Evolutionary conservation across 2,329 filamentous ascomycete species (phyloP).

Genomic region (Penicillium hesseltinei): DNA sequence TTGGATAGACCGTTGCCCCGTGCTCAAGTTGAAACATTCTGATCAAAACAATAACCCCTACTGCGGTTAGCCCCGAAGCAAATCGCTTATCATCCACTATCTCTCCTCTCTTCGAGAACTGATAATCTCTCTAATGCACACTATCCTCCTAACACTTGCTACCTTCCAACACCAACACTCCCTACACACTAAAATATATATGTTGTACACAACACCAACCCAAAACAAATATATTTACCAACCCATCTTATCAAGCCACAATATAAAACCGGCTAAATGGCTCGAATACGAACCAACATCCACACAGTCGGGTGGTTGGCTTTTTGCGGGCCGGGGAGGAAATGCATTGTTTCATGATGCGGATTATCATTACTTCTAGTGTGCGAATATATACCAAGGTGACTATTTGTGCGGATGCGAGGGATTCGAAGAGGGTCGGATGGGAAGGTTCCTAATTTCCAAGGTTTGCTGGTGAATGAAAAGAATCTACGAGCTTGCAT

Average conservation of each 20-base stretch:
- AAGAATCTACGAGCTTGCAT: constrained; percentile 14
- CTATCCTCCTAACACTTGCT: too few species aligned
- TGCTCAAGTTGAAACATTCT: neutral
- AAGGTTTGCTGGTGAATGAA: constrained; percentile 9
- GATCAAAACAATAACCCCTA: neutral
- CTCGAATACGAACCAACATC: too few species aligned
- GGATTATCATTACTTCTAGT: neutral
- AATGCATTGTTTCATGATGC: constrained; percentile 20
- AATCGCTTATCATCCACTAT: neutral
- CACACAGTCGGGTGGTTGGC: constrained; percentile 15
- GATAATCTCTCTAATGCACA: neutral
- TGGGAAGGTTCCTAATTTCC: constrained; percentile 22
- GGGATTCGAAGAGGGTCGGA: constrained; percentile 9
- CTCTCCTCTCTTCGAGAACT: neutral
- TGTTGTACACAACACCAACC: neutral
- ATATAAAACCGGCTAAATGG: constrained; percentile 2
- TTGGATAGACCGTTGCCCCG: neutral
- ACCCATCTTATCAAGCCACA: constrained; percentile 17
- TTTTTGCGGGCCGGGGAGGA: constrained; percentile 14
- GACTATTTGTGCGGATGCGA: constrained; percentile 21
- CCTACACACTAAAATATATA: neutral
- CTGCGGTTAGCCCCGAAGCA: neutral
- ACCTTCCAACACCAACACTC: neutral
- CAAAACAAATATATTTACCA: constrained; percentile 19
- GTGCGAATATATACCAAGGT: neutral